These are phyloP conservation scores for Xerocomus tenax DNA, from an alignment of 1,284 basidiomycete genomes.

Conservation along the genomic window DNA sequence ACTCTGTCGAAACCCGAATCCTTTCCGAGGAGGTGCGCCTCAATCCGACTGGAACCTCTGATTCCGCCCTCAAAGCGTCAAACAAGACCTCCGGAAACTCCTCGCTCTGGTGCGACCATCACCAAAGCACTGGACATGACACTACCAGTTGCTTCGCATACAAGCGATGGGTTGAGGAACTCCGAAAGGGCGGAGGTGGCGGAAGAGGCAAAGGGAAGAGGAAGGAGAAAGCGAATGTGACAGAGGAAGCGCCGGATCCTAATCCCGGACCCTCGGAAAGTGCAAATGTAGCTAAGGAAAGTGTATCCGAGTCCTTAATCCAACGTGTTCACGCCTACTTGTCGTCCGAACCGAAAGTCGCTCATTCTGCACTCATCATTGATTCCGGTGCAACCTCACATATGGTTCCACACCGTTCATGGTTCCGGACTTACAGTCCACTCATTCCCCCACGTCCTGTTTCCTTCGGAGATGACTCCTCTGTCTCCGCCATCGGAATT, in stretches of 20 bases:
- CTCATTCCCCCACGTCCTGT: neutral
- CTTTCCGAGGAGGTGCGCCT: neutral
- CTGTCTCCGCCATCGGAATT: neutral
- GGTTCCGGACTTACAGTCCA: neutral
- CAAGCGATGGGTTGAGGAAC: neutral
- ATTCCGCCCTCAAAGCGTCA: neutral
- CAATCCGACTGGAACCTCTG: neutral
- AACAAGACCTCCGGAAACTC: neutral
- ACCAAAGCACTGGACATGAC: neutral
- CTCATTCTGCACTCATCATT: no score
- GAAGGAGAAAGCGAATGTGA: neutral
- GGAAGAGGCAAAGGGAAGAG: neutral
- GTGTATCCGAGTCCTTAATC: neutral
- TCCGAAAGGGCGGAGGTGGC: no score
- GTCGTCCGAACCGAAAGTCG: neutral
- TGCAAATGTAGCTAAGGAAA: neutral
- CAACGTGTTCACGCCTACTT: neutral
- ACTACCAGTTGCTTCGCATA: neutral
- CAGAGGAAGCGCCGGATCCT: neutral
- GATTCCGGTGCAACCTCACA: no score
- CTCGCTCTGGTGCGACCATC: neutral
- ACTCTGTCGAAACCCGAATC: neutral
- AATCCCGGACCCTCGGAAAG: neutral
- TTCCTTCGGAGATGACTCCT: neutral
- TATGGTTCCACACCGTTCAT: neutral